A percentile compares a stretch with the other conserved stretches of the same genome.
These are phyloP conservation scores for Arthrobotrys iridis DNA, from an alignment of 2,329 filamentous ascomycete genomes.

Conservation along the genomic window DNA sequence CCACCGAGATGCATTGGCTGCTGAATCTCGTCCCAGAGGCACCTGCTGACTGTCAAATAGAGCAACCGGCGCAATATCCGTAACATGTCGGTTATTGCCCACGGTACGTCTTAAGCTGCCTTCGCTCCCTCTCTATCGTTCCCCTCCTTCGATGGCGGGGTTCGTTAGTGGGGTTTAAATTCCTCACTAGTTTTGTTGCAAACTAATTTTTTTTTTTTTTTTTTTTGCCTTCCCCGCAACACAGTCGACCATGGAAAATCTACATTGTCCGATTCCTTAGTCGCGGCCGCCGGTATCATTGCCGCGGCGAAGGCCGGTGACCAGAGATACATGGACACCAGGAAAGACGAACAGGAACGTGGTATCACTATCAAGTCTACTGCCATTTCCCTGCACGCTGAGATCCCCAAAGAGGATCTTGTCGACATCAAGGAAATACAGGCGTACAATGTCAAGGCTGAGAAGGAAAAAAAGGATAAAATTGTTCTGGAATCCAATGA, in stretches of 20 bases:
- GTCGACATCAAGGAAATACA: constrained; percentile 83
- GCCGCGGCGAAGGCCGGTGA: constrained; percentile 97
- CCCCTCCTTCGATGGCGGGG: constrained; percentile 34
- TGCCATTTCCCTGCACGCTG: constrained; percentile 96
- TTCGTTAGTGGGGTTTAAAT: constrained; percentile 35
- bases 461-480: constrained; percentile 79
- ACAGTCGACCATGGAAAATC: constrained; percentile 99
- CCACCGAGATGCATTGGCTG: constrained; percentile 22
- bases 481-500: constrained; percentile 73
- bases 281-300: constrained; percentile 99
- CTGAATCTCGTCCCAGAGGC: background rate
- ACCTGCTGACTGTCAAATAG: constrained; percentile 28
- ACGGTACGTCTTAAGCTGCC: constrained; percentile 69
- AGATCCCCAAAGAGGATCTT: constrained; percentile 82
- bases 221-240: constrained; percentile 25
- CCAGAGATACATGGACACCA: constrained; percentile 94
- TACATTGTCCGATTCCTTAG: constrained; percentile 97
- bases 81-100: constrained; percentile 99
- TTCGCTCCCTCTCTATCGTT: background rate
- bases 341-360: constrained; percentile 98
- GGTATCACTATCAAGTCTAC: constrained; percentile 99
- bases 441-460: constrained; percentile 66
- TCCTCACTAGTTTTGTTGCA: constrained; percentile 18
- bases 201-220: constrained; percentile 18
- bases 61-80: constrained; percentile 69